Percentiles rank a stretch among this genome's conserved stretches.
Evolutionary conservation across 163 green algal species (phyloP).

Genomic region (Prototheca cutis): DNA sequence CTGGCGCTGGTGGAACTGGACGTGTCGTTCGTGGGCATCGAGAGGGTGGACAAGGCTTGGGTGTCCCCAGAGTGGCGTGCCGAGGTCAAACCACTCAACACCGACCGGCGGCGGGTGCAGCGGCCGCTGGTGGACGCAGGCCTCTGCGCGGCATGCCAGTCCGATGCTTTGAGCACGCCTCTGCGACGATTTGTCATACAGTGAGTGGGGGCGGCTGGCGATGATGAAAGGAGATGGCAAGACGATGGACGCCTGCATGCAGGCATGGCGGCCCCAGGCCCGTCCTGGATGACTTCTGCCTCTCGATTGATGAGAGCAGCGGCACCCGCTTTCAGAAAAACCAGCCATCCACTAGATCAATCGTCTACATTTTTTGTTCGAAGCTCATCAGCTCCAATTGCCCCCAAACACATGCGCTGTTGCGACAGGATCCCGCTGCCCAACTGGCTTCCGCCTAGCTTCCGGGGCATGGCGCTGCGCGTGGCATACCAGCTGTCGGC

Average conservation of each 20-base stretch:
- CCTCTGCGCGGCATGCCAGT: constrained; percentile 23
- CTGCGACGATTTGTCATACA: constrained; percentile 19
- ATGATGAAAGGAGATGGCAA: neutral
- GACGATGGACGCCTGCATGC: neutral
- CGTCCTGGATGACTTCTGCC: no score
- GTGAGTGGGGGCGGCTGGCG: neutral
- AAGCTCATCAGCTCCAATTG: no score
- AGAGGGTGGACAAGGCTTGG: constrained; percentile 28
- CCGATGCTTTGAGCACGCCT: constrained; percentile 5
- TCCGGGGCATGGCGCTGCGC: constrained; percentile 22
- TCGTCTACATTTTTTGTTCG: no score
- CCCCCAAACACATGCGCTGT: no score
- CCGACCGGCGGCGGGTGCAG: constrained; percentile 23
- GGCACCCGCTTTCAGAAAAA: no score
- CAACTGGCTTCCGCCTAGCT: constrained; percentile 27
- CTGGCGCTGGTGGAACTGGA: constrained; percentile 18
- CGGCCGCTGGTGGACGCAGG: constrained; percentile 15
- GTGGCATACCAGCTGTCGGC: constrained; percentile 30
- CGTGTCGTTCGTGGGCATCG: constrained; percentile 20
- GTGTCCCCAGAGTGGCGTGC: constrained; percentile 15
- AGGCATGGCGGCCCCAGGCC: no score
- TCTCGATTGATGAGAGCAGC: no score
- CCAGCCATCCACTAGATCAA: no score
- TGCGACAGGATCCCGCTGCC: constrained; percentile 32
- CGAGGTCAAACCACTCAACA: constrained; percentile 7